Conservation (phyloP, 176 grass and related monocot species). For the Zoysia pacifica region DNA sequence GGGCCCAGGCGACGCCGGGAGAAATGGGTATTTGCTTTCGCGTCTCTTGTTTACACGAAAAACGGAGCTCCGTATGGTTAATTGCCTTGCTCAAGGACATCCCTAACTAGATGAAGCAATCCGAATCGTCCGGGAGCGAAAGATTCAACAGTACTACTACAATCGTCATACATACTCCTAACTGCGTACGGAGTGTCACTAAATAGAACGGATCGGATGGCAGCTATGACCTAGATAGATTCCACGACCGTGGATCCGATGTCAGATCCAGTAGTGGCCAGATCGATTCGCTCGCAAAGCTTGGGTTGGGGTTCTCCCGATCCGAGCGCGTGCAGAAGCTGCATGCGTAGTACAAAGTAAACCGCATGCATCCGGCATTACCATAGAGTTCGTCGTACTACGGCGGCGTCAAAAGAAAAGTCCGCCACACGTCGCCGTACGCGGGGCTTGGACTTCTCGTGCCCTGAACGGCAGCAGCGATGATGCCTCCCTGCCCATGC, state of each 20-base stretch:
- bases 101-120: too few relatives aligned
- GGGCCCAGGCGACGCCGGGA: too few relatives aligned
- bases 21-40: too few relatives aligned
- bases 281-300: neutral
- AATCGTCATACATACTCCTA: too few relatives aligned
- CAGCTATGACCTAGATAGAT: neutral
- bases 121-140: too few relatives aligned
- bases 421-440: constrained; percentile 18
- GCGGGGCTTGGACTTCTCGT: constrained; percentile 27
- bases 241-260: neutral
- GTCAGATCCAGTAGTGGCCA: neutral
- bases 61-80: too few relatives aligned
- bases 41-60: too few relatives aligned
- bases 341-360: neutral
- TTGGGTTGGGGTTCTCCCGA: neutral
- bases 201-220: neutral
- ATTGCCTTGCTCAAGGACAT: too few relatives aligned
- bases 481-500: neutral
- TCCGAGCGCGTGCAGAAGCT: constrained; percentile 12
- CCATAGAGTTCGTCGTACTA: neutral
- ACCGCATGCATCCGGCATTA: neutral
- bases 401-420: neutral
- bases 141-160: too few relatives aligned
- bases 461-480: constrained; percentile 22
- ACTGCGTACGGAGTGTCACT: too few relatives aligned